These are phyloP conservation scores for Gymnopilus dilepis DNA, from an alignment of 768 basidiomycete genomes.

Conservation along the genomic window DNA sequence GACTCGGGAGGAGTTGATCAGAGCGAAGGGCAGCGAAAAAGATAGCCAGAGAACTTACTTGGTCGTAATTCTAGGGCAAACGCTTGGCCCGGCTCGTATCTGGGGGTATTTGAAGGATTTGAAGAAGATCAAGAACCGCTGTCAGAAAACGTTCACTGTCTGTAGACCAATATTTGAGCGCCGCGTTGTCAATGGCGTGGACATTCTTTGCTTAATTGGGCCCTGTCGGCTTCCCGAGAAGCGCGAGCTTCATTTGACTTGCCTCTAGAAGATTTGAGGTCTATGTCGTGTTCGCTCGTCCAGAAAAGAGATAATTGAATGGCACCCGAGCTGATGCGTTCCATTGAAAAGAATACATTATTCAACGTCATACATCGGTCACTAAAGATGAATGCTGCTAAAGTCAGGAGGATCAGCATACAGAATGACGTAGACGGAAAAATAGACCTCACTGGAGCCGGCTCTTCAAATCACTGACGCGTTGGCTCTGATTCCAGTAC, in stretches of 20 bases:
- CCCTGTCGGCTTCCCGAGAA: background rate
- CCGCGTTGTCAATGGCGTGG: background rate
- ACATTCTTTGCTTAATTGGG: background rate
- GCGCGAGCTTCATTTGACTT: too few relatives aligned
- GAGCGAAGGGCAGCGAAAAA: background rate
- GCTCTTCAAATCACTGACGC: too few relatives aligned
- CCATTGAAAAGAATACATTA: too few relatives aligned
- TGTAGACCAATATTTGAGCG: background rate
- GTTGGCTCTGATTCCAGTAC: too few relatives aligned
- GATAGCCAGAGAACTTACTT: background rate
- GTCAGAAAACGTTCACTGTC: background rate
- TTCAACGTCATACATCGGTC: too few relatives aligned
- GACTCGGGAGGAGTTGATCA: background rate
- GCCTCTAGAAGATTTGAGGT: too few relatives aligned
- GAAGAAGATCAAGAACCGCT: background rate
- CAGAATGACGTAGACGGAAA: background rate
- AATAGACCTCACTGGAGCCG: background rate
- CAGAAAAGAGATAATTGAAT: background rate
- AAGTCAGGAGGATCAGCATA: background rate
- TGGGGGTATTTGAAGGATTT: background rate
- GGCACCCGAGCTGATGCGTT: too few relatives aligned
- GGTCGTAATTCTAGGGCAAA: background rate
- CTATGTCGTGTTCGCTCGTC: background rate
- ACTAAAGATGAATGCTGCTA: background rate
- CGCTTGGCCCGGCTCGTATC: background rate